Evolutionary conservation across 371 early-diverging fungal species (phyloP).

Genomic region (Mucor indicus): DNA sequence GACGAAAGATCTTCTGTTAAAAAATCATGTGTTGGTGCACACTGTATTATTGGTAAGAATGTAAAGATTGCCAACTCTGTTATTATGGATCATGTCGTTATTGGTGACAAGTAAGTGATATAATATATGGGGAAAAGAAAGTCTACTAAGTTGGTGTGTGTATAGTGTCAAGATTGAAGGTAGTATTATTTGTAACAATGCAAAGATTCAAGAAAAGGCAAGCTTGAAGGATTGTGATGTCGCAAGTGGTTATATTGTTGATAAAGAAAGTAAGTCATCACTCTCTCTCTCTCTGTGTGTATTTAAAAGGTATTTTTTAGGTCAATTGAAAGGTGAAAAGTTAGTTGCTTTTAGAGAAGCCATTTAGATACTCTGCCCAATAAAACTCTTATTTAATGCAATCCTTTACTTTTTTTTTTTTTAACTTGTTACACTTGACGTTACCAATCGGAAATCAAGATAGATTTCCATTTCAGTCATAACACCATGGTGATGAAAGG

Average conservation of each 20-base stretch:
- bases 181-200: constrained; percentile 82
- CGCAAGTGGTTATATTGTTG: constrained; percentile 69
- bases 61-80: constrained; percentile 93
- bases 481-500: too few relatives aligned
- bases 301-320: constrained; percentile 10
- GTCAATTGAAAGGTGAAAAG: constrained; percentile 50
- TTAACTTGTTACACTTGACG: too few relatives aligned
- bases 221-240: constrained; percentile 91
- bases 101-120: constrained; percentile 83
- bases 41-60: constrained; percentile 90
- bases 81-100: constrained; percentile 90
- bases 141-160: background rate
- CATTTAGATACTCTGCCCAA: constrained; percentile 17
- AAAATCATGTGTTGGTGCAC: constrained; percentile 88
- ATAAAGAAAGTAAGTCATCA: constrained; percentile 60
- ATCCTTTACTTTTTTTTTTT: too few relatives aligned
- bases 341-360: constrained; percentile 47
- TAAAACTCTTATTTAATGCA: constrained; percentile 1
- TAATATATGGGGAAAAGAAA: too few relatives aligned
- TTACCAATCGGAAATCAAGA: too few relatives aligned
- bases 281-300: background rate
- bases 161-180: constrained; percentile 86
- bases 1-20: constrained; percentile 91
- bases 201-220: constrained; percentile 74
- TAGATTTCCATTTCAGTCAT: too few relatives aligned